Conservation (phyloP, 108 stramenopile genomes). For the Cylindrotheca closterium region DNA sequence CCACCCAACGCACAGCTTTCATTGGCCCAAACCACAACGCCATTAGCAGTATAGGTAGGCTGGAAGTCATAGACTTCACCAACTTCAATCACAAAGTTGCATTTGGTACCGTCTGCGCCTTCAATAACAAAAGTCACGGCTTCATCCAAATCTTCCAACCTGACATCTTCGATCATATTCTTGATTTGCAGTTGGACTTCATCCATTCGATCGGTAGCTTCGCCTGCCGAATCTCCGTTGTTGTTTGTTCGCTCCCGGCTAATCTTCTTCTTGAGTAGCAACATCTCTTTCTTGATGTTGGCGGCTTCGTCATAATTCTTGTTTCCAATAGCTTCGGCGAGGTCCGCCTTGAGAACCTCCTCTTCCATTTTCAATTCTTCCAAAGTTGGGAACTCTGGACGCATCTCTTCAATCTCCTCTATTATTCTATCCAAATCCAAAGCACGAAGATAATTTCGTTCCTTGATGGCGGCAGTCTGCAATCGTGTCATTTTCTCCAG, state of each 20-base stretch:
- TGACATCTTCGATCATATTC: constrained; percentile 1
- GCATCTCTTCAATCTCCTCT: constrained; percentile 29
- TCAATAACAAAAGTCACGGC: constrained; percentile 13
- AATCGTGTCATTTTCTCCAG: neutral
- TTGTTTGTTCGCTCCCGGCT: constrained; percentile 20
- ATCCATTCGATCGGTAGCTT: constrained; percentile 4
- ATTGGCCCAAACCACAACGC: constrained; percentile 38
- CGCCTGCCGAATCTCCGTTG: neutral
- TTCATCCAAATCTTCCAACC: neutral
- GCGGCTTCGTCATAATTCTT: constrained; percentile 22
- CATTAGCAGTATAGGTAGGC: constrained; percentile 6
- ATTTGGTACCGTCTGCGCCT: constrained; percentile 20
- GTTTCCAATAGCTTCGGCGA: constrained; percentile 15
- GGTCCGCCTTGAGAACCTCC: constrained; percentile 17
- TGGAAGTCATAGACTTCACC: constrained; percentile 16
- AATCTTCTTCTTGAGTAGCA: constrained; percentile 29
- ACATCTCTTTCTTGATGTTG: constrained; percentile 19
- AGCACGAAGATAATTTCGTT: constrained; percentile 26
- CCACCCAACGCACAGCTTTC: constrained; percentile 26
- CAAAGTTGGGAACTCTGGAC: constrained; percentile 19
- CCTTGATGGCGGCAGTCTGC: constrained; percentile 7
- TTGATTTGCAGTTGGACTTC: constrained; percentile 23
- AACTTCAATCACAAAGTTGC: constrained; percentile 17
- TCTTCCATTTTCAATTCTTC: constrained; percentile 28
- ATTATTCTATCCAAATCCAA: constrained; percentile 22